Evolutionary conservation across 306 rosid genomes (phyloP), one percentile per base, ranked within the genome.

Genomic region (Gillenia trifoliata): DNA sequence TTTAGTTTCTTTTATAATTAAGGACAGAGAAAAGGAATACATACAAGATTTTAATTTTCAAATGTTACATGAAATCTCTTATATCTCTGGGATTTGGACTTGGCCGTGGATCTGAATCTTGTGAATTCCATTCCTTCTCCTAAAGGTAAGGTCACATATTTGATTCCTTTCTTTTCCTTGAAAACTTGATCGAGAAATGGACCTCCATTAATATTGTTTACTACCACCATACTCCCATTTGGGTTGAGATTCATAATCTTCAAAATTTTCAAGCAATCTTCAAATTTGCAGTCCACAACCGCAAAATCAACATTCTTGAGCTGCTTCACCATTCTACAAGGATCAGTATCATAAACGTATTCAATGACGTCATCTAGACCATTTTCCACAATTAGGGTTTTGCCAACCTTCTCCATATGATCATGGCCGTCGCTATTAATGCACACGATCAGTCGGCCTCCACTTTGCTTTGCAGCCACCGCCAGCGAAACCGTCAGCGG

Each of bases 11-110:
- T n/a, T n/a, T n/a, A n/a, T n/a, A n/a, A n/a, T n/a, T n/a, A n/a
- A n/a, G 7, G 9, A 49, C n/a, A 2, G 2, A 9, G 11, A 17
- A 20, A 17, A 5, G 1, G 22, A 54, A 8, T 54, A 54, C 60
- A 54, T 20, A 54, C 15, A 9, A 54, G 26, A n/a, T 25, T 31
- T 75, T 41, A 80, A 17, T 63, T 55, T 60, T 80, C 80, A 43
- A 40, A 75, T 5, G 80, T 80, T 13, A 80, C 84, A 55, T 41
- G 80, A 70, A 64, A 70, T 55, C 80, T 80, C 34, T 64, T 75
- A 34, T 15, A 75, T 64, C 57, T 75, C 77, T 65, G 45, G 38
- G 63, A 56, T 15, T 4, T 31, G 55, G 40, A 19, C 65, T 63
- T 70, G 45, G 56, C 16, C n/a, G 7, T 50, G 28, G 76, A 16